phyloP scores from a whole-genome alignment of 2,329 filamentous ascomycete species.

The Pyricularia grisea region DNA sequence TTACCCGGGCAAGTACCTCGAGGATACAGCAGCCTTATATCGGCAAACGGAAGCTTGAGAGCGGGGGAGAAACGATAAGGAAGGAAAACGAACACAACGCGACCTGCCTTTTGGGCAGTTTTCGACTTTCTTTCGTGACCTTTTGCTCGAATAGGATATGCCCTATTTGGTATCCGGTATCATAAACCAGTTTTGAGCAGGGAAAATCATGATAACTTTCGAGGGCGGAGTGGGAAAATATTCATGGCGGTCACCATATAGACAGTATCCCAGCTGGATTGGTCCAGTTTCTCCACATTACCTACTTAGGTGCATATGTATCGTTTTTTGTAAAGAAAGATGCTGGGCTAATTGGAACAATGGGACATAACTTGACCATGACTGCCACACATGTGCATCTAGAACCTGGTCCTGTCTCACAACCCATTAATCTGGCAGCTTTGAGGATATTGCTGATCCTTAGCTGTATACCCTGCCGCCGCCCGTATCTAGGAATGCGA shows the following conservation, averaged over 20 bases:
- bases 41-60: neutral
- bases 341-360: neutral
- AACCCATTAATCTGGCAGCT: neutral
- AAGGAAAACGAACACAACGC: neutral
- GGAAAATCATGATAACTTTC: neutral
- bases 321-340: neutral
- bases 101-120: neutral
- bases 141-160: neutral
- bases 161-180: neutral
- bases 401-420: neutral
- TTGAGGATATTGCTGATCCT: neutral
- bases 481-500: neutral
- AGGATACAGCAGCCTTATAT: neutral
- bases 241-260: neutral
- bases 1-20: neutral
- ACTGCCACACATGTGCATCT: no score
- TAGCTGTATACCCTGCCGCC: neutral
- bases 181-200: neutral
- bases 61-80: neutral
- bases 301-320: neutral
- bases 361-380: neutral
- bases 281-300: neutral
- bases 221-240: neutral
- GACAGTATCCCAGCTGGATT: neutral
- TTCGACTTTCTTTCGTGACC: neutral